Base-by-base conservation (phyloP, 2,329 filamentous ascomycete species). In the Fusarium verrucosum region DNA sequence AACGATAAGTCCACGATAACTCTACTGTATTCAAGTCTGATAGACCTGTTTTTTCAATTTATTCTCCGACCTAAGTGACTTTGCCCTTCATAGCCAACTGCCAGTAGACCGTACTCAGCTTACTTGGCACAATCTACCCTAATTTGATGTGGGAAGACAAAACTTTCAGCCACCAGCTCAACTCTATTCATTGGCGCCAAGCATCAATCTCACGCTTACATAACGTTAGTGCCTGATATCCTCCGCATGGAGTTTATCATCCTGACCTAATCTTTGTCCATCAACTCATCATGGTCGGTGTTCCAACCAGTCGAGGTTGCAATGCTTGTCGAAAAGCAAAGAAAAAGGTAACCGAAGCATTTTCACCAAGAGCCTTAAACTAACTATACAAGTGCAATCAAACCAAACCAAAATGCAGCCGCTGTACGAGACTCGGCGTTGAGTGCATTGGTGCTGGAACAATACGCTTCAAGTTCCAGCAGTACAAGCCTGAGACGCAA, bases 221-320 rank as follows among this genome's bases (percentile, higher is more conserved):
- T 57, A 37, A 30, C 22, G 7, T 19, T 11, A 20, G 14, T 20
- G 8, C 17, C 33, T n/a, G 33, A 23, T 28, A 49, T 49, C 22
- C 23, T 10, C 5, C 5, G 17, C n/a, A 22, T 20, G 44, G 37
- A 40, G 38, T 28, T 51, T 23, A 23, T 30, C 13, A 13, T 5
- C 30, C 8, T 26, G 17, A 47, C 14, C 44, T 32, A 10, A 28
- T 16, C 9, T 16, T 19, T 23, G 38, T 19, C 26, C 23, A 50
- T 32, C 26, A 35, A 37, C 30, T 14, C 16, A 23, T n/a, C 6
- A 50, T 63, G 60, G 59, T 53, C 2, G 53, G 59, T 8, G 59
- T 64, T 13, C 60, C 60, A 0, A 59, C 32, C 10, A 64, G 60
- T 10, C 41, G 42, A n/a, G 60, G 53, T 1, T 64, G 60, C 11